Base-by-base conservation (phyloP, 2,329 filamentous ascomycete species). In the Lasiodiplodia theobromae region DNA sequence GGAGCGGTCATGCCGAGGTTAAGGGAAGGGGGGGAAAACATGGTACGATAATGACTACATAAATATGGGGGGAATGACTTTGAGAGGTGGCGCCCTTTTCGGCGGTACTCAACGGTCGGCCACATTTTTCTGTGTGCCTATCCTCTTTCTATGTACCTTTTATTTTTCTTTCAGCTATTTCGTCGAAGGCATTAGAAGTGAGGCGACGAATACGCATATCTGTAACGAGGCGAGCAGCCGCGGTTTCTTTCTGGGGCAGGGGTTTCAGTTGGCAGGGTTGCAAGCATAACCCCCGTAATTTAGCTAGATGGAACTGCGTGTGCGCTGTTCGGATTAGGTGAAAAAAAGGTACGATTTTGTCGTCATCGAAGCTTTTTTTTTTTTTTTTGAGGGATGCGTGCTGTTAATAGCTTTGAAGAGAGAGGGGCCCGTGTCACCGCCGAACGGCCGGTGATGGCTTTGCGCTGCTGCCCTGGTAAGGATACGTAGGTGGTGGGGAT, bases 41-140 rank as follows among this genome's bases (percentile, higher is more conserved):
- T 21, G 37, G 11, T 60, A 44, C 57, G 47, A 62, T 49, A 44
- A 62, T 62, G 57, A 62, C 28, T 62, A 23, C 57, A 62, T 62
- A 49, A 62, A 25, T 62, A 62, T 49, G 38, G 57, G 57, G 51
- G 12, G 5, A 18, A 16, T 44, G 40, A 16, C 40, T 44, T 47
- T 6, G 44, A 11, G 40, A n/a, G 44, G n/a, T 47, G 7, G 44
- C 44, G 44, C 44, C 44, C 44, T 47, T 47, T 47, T 47, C 44
- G 44, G 44, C 11, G 44, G 44, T 47, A 47, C 44, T 18, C 44
- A 47, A 47, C 44, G n/a, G 44, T 47, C 44, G 44, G 44, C 44
- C 44, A 47, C n/a, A 47, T 47, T 47, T 11, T 47, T 44, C 16
- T 7, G 7, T 44, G 31, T 47, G 7, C n/a, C 44, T 21, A 8